Evolutionary conservation across 257 asterid genomes (phyloP).

Genomic region (Pogostemon cablin): DNA sequence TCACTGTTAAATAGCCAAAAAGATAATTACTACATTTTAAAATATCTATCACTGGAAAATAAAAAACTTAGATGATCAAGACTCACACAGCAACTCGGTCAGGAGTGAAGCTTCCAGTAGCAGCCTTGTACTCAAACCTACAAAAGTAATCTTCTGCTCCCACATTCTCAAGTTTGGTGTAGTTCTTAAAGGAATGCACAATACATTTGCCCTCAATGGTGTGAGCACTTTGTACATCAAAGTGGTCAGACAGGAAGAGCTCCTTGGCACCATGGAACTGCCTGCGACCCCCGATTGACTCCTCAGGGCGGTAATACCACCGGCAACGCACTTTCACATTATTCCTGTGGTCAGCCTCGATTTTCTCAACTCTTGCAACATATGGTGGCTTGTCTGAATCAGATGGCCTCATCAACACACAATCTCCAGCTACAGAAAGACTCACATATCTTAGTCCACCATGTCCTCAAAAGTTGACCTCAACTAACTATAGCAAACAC

Average conservation of each 20-base stretch:
- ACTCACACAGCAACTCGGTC: conserved; percentile 96
- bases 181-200: conserved; percentile 79
- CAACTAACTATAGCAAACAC: conserved; percentile 10
- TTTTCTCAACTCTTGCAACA: conserved; percentile 79
- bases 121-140: conserved; percentile 87
- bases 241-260: conserved; percentile 83
- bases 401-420: conserved; percentile 79
- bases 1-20: conserved; percentile 8
- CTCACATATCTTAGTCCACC: conserved; percentile 31
- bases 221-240: conserved; percentile 85
- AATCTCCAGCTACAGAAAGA: conserved; percentile 74
- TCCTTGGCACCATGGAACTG: conserved; percentile 94
- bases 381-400: conserved; percentile 77
- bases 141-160: conserved; percentile 82
- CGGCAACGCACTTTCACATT: conserved; percentile 70
- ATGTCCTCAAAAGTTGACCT: conserved; percentile 20
- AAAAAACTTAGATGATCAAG: conserved; percentile 14
- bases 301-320: conserved; percentile 90
- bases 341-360: conserved; percentile 79
- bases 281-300: conserved; percentile 83
- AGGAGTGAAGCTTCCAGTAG: conserved; percentile 89
- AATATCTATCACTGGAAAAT: conserved; percentile 6
- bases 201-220: conserved; percentile 88
- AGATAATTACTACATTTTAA: conserved; percentile 9
- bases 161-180: conserved; percentile 82